Conservation (phyloP, 2,329 filamentous ascomycete genomes). For the Cladosporium phlei region DNA sequence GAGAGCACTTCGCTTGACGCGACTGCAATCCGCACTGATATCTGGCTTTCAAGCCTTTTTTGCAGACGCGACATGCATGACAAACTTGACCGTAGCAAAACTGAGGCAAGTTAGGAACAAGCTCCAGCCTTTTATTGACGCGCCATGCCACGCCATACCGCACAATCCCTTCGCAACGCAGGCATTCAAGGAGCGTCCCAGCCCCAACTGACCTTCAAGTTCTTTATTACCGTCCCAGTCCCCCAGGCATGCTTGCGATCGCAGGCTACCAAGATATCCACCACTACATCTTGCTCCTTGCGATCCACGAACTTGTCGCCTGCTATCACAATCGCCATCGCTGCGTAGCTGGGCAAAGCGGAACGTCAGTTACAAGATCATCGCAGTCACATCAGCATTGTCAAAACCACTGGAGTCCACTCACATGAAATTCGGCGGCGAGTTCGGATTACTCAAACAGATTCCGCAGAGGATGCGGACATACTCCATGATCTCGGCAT, state of each 20-base stretch:
- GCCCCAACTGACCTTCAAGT: conserved; percentile 49
- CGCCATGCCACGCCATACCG: no score
- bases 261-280: conserved; percentile 45
- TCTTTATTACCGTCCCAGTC: conserved; percentile 44
- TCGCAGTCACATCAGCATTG: no score
- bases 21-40: no score
- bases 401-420: no score
- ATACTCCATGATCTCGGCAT: conserved; percentile 43
- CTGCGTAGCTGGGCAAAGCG: conserved; percentile 23
- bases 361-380: no score
- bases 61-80: no score
- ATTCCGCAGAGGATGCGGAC: conserved; percentile 56
- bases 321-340: conserved; percentile 31
- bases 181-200: conserved; percentile 35
- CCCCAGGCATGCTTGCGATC: conserved; percentile 51
- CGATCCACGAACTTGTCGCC: conserved; percentile 48
- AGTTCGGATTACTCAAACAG: conserved; percentile 52
- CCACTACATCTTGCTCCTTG: conserved; percentile 45
- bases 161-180: no score
- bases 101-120: no score
- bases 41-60: no score
- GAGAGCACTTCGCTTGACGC: no score
- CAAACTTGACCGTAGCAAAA: no score
- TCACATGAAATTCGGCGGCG: conserved; percentile 50
- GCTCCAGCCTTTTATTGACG: no score